phyloP scores from a whole-genome alignment of 108 stramenopile species.

The Nitzschia palea region DNA sequence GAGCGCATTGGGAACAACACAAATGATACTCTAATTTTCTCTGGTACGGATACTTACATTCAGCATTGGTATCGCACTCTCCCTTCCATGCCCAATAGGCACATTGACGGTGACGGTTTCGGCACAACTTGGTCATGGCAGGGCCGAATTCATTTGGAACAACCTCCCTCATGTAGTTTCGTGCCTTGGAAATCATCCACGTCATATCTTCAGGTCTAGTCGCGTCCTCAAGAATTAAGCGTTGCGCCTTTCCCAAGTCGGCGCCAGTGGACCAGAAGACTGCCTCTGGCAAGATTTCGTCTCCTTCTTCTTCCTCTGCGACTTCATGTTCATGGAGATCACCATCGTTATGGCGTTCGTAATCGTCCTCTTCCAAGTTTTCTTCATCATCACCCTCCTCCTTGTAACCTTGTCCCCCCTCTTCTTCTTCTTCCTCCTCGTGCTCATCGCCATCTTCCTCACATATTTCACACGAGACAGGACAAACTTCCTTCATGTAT shows the following conservation, averaged over 20 bases:
- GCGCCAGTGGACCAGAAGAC: background rate
- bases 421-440: background rate
- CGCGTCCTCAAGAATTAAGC: slow-evolving; percentile 1
- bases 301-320: background rate
- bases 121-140: slow-evolving; percentile 31
- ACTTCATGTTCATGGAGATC: background rate
- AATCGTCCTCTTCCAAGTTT: slow-evolving; percentile 5
- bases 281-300: background rate
- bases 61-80: slow-evolving; percentile 66
- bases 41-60: slow-evolving; percentile 32
- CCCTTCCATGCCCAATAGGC: slow-evolving; percentile 60
- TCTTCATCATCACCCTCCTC: background rate
- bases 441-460: background rate
- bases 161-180: slow-evolving; percentile 34
- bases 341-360: background rate
- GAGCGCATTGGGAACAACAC: background rate
- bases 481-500: background rate
- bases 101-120: slow-evolving; percentile 54
- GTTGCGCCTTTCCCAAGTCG: slow-evolving; percentile 9
- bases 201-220: background rate
- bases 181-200: slow-evolving; percentile 21
- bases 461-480: background rate
- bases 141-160: slow-evolving; percentile 22
- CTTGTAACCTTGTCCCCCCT: background rate
- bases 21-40: background rate